Conservation (phyloP, 768 basidiomycete species). For the Podaxis mareebaensis region DNA sequence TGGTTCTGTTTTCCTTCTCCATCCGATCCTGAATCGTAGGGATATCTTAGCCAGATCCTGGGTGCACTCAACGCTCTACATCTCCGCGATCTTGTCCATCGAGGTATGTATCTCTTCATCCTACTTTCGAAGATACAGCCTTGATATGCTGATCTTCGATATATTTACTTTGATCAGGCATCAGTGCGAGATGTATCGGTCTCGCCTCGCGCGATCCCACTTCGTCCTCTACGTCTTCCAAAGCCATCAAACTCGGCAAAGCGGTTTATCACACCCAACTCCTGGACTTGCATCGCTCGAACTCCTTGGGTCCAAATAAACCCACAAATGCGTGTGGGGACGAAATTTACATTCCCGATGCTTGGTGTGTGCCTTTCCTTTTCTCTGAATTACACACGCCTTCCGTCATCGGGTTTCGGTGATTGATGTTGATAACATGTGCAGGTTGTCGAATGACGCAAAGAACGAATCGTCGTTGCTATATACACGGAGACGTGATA, state of each 20-base stretch:
- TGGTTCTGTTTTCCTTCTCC: neutral
- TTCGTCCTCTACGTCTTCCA: conserved; percentile 43
- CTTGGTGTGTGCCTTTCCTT: conserved; percentile 27
- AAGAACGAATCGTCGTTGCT: conserved; percentile 72
- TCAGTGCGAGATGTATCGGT: conserved; percentile 60
- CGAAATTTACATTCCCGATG: conserved; percentile 49
- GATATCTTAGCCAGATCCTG: conserved; percentile 74
- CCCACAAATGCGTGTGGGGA: conserved; percentile 23
- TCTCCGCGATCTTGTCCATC: conserved; percentile 65
- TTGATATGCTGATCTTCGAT: neutral
- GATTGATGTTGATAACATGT: neutral
- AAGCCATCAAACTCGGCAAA: conserved; percentile 73
- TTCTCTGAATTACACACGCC: neutral
- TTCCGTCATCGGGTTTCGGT: neutral
- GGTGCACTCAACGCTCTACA: conserved; percentile 71
- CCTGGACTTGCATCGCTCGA: conserved; percentile 81
- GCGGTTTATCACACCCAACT: conserved; percentile 72
- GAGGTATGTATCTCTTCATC: conserved; percentile 43
- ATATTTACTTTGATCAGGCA: conserved; percentile 37
- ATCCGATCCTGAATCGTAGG: conserved; percentile 39
- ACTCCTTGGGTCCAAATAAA: conserved; percentile 59
- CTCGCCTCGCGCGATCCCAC: conserved; percentile 47
- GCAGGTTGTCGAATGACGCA: conserved; percentile 76
- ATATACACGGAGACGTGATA: conserved; percentile 78
- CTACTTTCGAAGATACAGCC: neutral